Conservation (phyloP, 345 rosid species). For the Rhodamnia rubescens region DNA sequence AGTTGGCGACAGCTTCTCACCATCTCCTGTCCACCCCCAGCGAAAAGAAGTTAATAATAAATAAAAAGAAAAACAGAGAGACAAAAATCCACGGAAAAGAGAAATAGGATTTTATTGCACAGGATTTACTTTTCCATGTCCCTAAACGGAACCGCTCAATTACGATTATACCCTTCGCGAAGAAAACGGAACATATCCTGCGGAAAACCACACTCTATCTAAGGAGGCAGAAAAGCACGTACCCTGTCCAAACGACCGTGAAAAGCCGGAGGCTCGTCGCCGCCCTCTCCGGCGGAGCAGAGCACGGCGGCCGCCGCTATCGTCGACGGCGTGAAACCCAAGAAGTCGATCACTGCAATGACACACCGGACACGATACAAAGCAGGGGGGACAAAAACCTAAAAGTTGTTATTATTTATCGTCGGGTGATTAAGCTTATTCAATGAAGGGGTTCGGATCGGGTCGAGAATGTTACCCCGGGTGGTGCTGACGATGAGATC, state of each 20-base stretch:
- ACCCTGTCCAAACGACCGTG: constrained; percentile 29
- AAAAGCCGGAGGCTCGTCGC: background rate
- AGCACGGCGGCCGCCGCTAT: constrained; percentile 47
- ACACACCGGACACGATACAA: background rate
- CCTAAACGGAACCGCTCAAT: background rate
- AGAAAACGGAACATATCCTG: background rate
- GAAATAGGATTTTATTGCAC: background rate
- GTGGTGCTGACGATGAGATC: constrained; percentile 44
- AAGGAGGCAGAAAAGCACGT: background rate
- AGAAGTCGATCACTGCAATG: constrained; percentile 43
- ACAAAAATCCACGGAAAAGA: background rate
- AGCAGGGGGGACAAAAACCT: background rate
- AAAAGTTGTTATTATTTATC: background rate
- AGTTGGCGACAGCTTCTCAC: constrained; percentile 75
- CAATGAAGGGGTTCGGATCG: background rate
- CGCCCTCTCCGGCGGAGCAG: constrained; percentile 22
- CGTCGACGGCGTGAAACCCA: constrained; percentile 37
- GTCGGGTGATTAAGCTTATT: background rate
- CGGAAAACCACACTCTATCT: too few species aligned
- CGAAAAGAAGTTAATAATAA: background rate
- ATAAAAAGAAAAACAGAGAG: background rate
- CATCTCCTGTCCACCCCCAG: constrained; percentile 29
- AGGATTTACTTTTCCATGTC: background rate
- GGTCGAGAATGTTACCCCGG: constrained; percentile 27
- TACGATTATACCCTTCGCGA: background rate